Conservation (phyloP, 2,329 filamentous ascomycete species). For the Exutisphaerella laricina region DNA sequence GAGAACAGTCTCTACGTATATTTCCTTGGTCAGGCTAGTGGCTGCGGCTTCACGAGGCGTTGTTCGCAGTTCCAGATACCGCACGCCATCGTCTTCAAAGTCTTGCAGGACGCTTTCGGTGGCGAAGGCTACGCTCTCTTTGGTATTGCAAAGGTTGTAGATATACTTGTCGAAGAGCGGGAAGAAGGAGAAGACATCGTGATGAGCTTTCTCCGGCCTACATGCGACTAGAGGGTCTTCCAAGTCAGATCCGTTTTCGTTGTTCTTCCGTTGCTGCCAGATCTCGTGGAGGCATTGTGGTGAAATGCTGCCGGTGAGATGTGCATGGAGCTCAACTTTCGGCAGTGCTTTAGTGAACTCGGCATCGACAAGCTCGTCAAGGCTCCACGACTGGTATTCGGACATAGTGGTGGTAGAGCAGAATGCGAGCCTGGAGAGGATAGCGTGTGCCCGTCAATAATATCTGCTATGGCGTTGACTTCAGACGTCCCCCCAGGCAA, state of each 20-base stretch:
- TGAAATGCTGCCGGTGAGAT: conserved; percentile 73
- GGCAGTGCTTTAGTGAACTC: conserved; percentile 36
- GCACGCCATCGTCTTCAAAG: conserved; percentile 66
- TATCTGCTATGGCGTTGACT: too few relatives aligned
- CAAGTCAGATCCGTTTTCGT: conserved; percentile 45
- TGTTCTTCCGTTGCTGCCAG: conserved; percentile 52
- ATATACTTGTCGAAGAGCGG: conserved; percentile 74
- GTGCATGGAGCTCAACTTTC: conserved; percentile 65
- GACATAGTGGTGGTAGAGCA: neutral
- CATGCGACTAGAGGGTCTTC: conserved; percentile 65
- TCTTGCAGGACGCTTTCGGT: conserved; percentile 60
- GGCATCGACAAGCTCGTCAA: conserved; percentile 1
- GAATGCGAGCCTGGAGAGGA: neutral
- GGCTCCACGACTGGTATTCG: neutral
- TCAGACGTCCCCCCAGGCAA: too few relatives aligned
- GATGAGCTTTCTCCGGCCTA: conserved; percentile 50
- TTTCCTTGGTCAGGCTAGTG: conserved; percentile 52
- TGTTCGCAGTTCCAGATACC: conserved; percentile 74
- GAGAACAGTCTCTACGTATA: conserved; percentile 63
- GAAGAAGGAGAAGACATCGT: conserved; percentile 57
- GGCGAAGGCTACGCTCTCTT: conserved; percentile 49
- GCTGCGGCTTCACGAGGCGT: conserved; percentile 62
- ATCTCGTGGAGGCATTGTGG: conserved; percentile 67
- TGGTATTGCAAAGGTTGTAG: conserved; percentile 65
- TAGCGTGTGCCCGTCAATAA: too few relatives aligned